Evolutionary conservation across 2,329 filamentous ascomycete genomes (phyloP), one percentile per base, ranked within the genome.

Genomic region (Annulohypoxylon truncatum): DNA sequence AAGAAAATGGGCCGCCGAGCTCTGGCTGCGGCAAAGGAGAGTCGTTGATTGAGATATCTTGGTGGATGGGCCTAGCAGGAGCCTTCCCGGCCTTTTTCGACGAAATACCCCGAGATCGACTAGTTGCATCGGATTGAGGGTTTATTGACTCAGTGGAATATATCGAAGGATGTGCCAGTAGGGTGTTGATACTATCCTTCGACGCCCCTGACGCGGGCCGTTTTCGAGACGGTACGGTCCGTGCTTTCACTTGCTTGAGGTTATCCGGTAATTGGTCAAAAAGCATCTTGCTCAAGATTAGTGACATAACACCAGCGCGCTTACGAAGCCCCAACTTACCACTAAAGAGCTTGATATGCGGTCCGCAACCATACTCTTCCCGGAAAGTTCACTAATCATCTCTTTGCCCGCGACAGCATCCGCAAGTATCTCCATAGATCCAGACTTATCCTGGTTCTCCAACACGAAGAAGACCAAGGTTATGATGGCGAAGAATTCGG

Each of bases 331-430:
- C 28, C 5, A 53, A 80, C 88, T 78, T 84, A 95, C 93, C 76
- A 89, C 87, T 26, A 99, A 84, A 40, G 92, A 91, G 47, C 84
- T 85, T 0, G 92, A 93, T 74, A 96, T 96, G 66, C 93, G 86
- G 76, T 97, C 93, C 2, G 96, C 96, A 33, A 94, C 94, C 84
- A 96, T 86, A 75, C 94, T 97, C 73, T 91, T 90, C 73, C 92
- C 89, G 2, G 94, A 91, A 62, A 98, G 84, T 13, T 89, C 89
- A 53, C 89, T 88, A 65, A 98, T 87, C 67, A 94, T 92, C 69
- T 95, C 90, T 74, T 92, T 92, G 15, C 95, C 96, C 68, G 93
- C 91, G 66, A 89, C 85, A 0, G 94, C 95, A 79, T 98, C 95
- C 56, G 90, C 90, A 64, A 97, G 82, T 20, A 97, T 91, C 67